phyloP scores from a whole-genome alignment of 139 green algal species.

The Nannochloris sp. region DNA sequence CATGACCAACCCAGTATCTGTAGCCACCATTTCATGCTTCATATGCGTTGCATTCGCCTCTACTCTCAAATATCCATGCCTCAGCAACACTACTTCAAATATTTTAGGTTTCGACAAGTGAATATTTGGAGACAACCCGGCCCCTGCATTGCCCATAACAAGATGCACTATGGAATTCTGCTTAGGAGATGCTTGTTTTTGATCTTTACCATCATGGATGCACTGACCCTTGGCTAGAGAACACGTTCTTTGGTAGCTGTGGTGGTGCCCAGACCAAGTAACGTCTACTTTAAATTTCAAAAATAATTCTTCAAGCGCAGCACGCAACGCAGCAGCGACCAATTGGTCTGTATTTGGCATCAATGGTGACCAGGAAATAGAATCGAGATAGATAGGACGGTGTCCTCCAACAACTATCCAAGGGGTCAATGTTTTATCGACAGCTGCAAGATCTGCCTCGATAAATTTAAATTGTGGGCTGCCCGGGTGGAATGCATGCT shows the following conservation, averaged over 20 bases:
- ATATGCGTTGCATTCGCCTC: constrained; percentile 20
- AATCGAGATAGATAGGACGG: constrained; percentile 55
- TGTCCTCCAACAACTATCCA: constrained; percentile 66
- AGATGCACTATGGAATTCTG: constrained; percentile 1
- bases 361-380: constrained; percentile 5
- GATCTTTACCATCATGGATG: neutral
- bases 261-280: constrained; percentile 57
- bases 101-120: constrained; percentile 3
- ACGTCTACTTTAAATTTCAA: constrained; percentile 41
- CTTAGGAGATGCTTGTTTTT: neutral
- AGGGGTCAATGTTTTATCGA: constrained; percentile 50
- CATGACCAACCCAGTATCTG: neutral
- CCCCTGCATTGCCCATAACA: constrained; percentile 15
- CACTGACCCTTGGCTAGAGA: constrained; percentile 2
- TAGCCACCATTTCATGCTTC: neutral
- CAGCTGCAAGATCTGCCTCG: constrained; percentile 27
- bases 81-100: constrained; percentile 9
- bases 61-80: constrained; percentile 19
- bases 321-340: constrained; percentile 7
- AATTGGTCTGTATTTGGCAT: constrained; percentile 13
- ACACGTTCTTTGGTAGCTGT: constrained; percentile 67
- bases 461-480: constrained; percentile 35
- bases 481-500: constrained; percentile 57
- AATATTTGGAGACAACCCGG: constrained; percentile 16
- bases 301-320: constrained; percentile 17